phyloP scores from a whole-genome alignment of 768 basidiomycete genomes.

The Mycena filopes region DNA sequence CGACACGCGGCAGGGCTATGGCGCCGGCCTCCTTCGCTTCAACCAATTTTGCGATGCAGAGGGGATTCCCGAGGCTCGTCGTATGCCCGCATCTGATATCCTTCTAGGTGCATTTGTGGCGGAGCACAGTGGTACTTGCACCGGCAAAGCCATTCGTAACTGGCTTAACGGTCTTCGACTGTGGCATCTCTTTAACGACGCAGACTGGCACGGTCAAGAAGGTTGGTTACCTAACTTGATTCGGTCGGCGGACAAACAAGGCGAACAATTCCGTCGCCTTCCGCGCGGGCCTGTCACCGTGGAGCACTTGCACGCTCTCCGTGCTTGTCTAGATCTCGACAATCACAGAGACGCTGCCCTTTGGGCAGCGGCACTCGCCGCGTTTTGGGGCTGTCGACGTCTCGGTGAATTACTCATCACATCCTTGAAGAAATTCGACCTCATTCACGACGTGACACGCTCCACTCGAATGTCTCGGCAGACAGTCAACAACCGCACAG shows the following conservation, averaged over 20 bases:
- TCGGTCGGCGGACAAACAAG: constrained; percentile 23
- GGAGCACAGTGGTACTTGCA: not conserved
- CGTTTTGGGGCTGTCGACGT: constrained; percentile 30
- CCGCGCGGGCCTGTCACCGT: constrained; percentile 23
- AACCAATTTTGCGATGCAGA: constrained; percentile 43
- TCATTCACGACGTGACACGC: not conserved
- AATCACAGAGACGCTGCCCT: constrained; percentile 21
- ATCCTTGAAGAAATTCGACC: not conserved
- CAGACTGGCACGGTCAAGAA: constrained; percentile 32
- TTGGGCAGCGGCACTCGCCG: constrained; percentile 28
- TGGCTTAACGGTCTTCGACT: constrained; percentile 30
- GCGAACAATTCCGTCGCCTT: constrained; percentile 16
- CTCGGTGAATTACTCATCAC: constrained; percentile 19
- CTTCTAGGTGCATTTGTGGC: constrained; percentile 41
- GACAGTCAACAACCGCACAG: not conserved
- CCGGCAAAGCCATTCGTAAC: constrained; percentile 22
- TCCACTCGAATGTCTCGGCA: constrained; percentile 10
- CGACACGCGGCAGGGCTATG: constrained; percentile 35
- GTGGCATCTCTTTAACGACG: constrained; percentile 28
- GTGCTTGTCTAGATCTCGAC: constrained; percentile 9
- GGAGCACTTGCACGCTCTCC: constrained; percentile 18
- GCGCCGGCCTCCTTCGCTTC: constrained; percentile 41
- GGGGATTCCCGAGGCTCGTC: constrained; percentile 31
- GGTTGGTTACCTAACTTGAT: constrained; percentile 14
- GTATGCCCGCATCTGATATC: constrained; percentile 36